Conservation (phyloP, 257 asterid genomes). For the Nyctanthes arbortristis region DNA sequence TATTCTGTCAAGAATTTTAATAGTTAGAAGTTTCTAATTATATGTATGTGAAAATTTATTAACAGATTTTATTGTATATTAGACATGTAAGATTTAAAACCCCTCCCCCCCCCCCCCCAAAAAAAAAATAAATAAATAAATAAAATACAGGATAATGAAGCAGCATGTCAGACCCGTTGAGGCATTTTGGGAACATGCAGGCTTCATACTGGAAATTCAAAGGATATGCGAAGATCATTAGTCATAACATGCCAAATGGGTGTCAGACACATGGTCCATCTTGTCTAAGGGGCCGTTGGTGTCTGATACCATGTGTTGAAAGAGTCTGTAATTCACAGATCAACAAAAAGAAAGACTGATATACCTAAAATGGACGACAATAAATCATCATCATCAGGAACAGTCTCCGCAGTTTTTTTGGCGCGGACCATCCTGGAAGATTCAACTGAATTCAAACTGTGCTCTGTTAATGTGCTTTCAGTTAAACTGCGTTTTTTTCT, state of each 20-base stretch:
- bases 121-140: background rate
- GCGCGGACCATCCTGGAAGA: slow-evolving; percentile 67
- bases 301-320: background rate
- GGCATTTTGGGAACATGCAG: background rate
- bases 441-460: slow-evolving; percentile 80
- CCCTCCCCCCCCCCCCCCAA: no score
- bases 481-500: slow-evolving; percentile 88
- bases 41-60: background rate
- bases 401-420: slow-evolving; percentile 60
- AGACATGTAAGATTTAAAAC: no score
- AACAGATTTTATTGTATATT: background rate
- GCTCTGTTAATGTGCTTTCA: slow-evolving; percentile 87
- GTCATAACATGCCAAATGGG: background rate
- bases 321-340: background rate
- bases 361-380: slow-evolving; percentile 93
- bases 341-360: slow-evolving; percentile 4
- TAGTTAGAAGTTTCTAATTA: background rate
- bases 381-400: slow-evolving; percentile 89
- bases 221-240: background rate
- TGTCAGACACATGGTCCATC: background rate
- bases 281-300: background rate
- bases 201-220: background rate
- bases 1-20: background rate
- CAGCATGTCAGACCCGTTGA: background rate
- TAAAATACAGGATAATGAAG: background rate